These are phyloP conservation scores for Arabis hirsuta DNA, from an alignment of 345 rosid species.

Conservation along the genomic window DNA sequence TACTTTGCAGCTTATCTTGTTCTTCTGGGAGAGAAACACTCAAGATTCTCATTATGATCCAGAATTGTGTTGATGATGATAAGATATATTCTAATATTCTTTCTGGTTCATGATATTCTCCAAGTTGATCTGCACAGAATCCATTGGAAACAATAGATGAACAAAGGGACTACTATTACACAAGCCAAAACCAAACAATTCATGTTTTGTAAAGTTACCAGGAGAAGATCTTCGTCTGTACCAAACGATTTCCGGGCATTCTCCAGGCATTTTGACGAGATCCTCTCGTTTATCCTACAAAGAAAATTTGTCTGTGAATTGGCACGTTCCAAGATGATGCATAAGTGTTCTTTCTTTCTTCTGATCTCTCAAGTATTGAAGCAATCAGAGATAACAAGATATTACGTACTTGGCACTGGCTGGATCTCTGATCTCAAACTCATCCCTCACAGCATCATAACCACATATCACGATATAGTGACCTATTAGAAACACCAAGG, in stretches of 20 bases:
- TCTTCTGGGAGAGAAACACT: slow-evolving; percentile 28
- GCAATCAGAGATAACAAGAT: slow-evolving; percentile 7
- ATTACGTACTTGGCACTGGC: slow-evolving; percentile 76
- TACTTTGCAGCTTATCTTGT: slow-evolving; percentile 5
- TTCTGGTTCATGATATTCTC: slow-evolving; percentile 40
- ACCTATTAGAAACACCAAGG: slow-evolving; percentile 51
- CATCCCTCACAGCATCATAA: slow-evolving; percentile 71
- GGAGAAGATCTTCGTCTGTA: slow-evolving; percentile 85
- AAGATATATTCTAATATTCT: not conserved
- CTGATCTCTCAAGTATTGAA: not conserved
- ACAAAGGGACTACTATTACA: not conserved
- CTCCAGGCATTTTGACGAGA: slow-evolving; percentile 72
- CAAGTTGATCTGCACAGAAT: slow-evolving; percentile 41
- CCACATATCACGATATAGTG: slow-evolving; percentile 92
- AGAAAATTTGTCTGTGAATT: not conserved
- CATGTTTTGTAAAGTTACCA: slow-evolving; percentile 53
- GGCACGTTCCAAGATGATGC: slow-evolving; percentile 2
- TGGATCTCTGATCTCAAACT: slow-evolving; percentile 98
- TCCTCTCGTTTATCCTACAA: slow-evolving; percentile 60
- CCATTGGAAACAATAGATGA: slow-evolving; percentile 7
- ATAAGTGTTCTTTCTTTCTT: not conserved
- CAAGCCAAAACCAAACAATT: slow-evolving; percentile 15
- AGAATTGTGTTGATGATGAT: slow-evolving; percentile 15
- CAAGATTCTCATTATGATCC: slow-evolving; percentile 21
- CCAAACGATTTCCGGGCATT: slow-evolving; percentile 79